phyloP scores from a whole-genome alignment of 352 stramenopile genomes.

The Globisporangium yorkense region DNA sequence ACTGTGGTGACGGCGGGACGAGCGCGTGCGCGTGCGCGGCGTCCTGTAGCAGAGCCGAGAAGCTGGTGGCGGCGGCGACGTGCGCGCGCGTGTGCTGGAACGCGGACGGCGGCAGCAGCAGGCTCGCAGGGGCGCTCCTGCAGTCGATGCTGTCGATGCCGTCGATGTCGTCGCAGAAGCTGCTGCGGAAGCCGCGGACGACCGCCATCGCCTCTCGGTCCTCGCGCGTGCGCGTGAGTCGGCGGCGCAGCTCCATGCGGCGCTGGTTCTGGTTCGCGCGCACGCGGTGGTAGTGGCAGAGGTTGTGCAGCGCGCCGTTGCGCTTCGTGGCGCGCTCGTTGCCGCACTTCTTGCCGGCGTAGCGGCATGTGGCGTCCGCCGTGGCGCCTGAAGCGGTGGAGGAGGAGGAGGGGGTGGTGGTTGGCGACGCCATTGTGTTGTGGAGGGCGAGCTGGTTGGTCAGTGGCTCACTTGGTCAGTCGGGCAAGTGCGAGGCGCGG shows the following conservation, averaged over 20 bases:
- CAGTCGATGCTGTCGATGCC: no score
- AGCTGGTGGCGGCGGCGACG: background rate
- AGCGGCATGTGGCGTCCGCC: background rate
- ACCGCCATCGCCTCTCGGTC: background rate
- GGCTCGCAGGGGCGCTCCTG: no score
- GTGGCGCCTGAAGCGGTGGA: no score
- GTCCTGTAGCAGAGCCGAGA: background rate
- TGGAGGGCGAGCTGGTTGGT: no score
- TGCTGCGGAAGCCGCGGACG: no score
- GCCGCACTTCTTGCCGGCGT: slow-evolving; percentile 14
- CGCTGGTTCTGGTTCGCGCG: slow-evolving; percentile 20
- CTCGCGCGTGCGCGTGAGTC: slow-evolving; percentile 1
- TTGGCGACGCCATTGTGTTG: background rate
- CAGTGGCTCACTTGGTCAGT: no score
- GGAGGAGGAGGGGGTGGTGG: no score
- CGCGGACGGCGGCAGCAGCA: background rate
- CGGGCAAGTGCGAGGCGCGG: no score
- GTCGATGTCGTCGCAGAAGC: no score
- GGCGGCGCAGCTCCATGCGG: slow-evolving; percentile 2
- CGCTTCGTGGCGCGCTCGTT: slow-evolving; percentile 14
- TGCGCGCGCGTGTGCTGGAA: no score
- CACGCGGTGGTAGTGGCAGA: slow-evolving; percentile 18
- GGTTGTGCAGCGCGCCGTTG: slow-evolving; percentile 19
- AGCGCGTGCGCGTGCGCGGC: no score
- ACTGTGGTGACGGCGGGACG: background rate